Base-by-base conservation (phyloP, 192 early-diverging fungal species). In the Dispira parvispora region DNA sequence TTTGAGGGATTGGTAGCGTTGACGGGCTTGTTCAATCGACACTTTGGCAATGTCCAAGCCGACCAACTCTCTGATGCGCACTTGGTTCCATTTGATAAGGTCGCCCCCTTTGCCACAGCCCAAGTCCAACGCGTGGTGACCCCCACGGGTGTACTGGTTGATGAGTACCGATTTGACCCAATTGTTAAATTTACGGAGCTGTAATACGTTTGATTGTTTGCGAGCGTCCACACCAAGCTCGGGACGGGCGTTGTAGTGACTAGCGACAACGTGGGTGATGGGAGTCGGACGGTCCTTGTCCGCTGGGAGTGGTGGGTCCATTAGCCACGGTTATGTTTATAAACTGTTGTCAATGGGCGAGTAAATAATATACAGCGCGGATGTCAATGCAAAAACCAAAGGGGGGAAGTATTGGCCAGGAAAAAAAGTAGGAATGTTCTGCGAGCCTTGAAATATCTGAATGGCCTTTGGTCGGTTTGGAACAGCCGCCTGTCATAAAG, bases 31-130 rank as follows among this genome's bases (percentile, higher is more conserved):
- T 25, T 81, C 62, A 14, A 96, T 75, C 8, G 92, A 96, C 28
- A 90, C 84, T 43, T 76, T 73, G 11, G 92, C 90, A 69, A 98
- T 90, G 71, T 98, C 95, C 82, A 62, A 83, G 42, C 88, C 92
- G 2, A 94, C 78, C 46, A 91, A 84, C 28, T 84, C 71, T 60
- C 69, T 68, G 44, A 96, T 91, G 14, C 70, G 61, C 6, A 88
- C 87, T 63, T 85, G 83, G 32, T 69, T 70, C 84, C 84, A 87
- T 64, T 91, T 92, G 28, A 80, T 70, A 61, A 94, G 62, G 74
- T 94, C 89, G n/a, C 91, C 91, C 21, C 91, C 91, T 71, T 94
- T 95, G 18, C 96, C 96, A 71, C 92, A 94, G 11, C 91, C 90
- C 53, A 96, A 75, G 68, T 97, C 96, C 46, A 99, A 79, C 10